Percentiles rank a stretch among this genome's conserved stretches.
phyloP scores from a whole-genome alignment of 352 stramenopile species.

The Phytophthora syringae region DNA sequence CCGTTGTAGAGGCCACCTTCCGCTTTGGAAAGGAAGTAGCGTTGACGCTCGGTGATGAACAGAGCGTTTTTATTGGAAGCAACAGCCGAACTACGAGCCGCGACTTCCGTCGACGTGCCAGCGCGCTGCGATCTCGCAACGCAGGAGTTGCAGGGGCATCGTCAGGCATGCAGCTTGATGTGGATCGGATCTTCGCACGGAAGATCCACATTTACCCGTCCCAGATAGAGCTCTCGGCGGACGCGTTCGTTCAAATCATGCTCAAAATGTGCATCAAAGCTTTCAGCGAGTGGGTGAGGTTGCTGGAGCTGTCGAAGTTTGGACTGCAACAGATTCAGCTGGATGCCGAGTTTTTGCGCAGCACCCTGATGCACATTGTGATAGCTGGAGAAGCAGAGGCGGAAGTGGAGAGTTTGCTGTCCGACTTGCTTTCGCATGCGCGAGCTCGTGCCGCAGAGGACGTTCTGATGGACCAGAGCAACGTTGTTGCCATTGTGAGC shows the following conservation, averaged over 20 bases:
- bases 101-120: slow-evolving; percentile 70
- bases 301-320: slow-evolving; percentile 68
- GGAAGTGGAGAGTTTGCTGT: slow-evolving; percentile 80
- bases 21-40: slow-evolving; percentile 68
- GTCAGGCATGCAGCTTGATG: slow-evolving; percentile 73
- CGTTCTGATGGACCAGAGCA: slow-evolving; percentile 84
- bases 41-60: slow-evolving; percentile 63
- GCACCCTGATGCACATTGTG: slow-evolving; percentile 63
- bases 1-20: slow-evolving; percentile 64
- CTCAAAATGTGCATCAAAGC: slow-evolving; percentile 85
- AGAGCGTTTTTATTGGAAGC: slow-evolving; percentile 53
- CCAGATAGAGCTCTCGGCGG: slow-evolving; percentile 52
- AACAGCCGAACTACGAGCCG: slow-evolving; percentile 57
- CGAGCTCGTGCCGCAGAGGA: slow-evolving; percentile 69
- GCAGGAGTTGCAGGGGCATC: slow-evolving; percentile 33
- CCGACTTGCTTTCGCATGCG: slow-evolving; percentile 78
- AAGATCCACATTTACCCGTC: slow-evolving; percentile 72
- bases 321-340: slow-evolving; percentile 84
- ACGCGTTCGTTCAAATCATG: slow-evolving; percentile 74
- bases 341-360: slow-evolving; percentile 76
- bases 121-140: slow-evolving; percentile 60
- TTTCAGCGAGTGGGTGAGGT: slow-evolving; percentile 69
- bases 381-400: slow-evolving; percentile 44
- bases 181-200: slow-evolving; percentile 87
- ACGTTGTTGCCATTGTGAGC: slow-evolving; percentile 83